Percentiles rank a stretch among this genome's conserved stretches.
phyloP scores from a whole-genome alignment of 2,329 filamentous ascomycete species.

The Periconia macrospinosa region DNA sequence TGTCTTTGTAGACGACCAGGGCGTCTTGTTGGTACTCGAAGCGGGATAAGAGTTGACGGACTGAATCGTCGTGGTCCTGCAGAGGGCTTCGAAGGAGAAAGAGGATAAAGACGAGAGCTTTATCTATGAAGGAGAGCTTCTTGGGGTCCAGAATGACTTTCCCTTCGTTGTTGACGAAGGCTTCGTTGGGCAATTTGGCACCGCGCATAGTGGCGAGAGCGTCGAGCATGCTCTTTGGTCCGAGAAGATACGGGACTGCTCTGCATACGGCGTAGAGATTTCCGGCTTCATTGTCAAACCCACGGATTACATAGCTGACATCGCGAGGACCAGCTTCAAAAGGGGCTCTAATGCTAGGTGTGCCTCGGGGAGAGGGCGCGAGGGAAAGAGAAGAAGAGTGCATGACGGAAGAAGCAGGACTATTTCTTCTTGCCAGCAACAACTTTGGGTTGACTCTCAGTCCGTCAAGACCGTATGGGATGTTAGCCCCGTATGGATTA shows the following conservation, averaged over 20 bases:
- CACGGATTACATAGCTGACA: not conserved
- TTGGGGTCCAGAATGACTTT: not conserved
- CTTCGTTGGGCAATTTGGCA: not conserved
- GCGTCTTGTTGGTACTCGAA: not conserved
- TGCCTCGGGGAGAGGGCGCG: not conserved
- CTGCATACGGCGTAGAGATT: slow-evolving; percentile 2
- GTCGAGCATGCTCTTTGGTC: not conserved
- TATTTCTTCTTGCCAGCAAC: not conserved
- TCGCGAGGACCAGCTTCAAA: not conserved
- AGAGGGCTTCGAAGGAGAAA: not conserved
- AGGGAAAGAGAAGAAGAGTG: not conserved
- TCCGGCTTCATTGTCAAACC: not conserved
- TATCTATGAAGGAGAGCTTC: not conserved
- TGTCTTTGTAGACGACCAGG: not conserved
- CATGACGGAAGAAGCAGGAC: not conserved
- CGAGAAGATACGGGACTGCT: slow-evolving; percentile 6
- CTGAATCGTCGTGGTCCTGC: not conserved
- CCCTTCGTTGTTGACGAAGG: not conserved
- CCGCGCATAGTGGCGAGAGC: not conserved
- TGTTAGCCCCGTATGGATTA: not conserved
- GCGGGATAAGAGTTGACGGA: not conserved
- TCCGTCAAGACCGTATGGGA: not conserved
- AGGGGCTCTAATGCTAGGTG: not conserved
- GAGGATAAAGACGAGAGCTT: not conserved
- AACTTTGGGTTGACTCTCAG: slow-evolving; percentile 1